Evolutionary conservation across 2,329 filamentous ascomycete species (phyloP).

Genomic region (Pestalotiopsis sp.): DNA sequence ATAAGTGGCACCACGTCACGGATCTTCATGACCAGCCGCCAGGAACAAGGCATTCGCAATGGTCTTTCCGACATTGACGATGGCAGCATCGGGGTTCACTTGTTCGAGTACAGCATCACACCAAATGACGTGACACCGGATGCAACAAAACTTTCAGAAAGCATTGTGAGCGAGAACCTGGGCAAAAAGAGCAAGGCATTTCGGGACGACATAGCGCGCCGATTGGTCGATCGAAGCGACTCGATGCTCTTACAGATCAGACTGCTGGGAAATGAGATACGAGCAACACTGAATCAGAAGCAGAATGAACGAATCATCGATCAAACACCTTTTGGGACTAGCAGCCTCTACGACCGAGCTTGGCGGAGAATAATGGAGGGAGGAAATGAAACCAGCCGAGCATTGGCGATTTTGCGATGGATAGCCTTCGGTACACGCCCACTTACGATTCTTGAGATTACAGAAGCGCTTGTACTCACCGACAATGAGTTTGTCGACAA

Average conservation of each 20-base stretch:
- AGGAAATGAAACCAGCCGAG: conserved; percentile 28
- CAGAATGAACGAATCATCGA: conserved; percentile 31
- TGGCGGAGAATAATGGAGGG: conserved; percentile 14
- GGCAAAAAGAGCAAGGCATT: conserved; percentile 25
- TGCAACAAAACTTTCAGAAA: conserved; percentile 23
- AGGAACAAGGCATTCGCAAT: background rate
- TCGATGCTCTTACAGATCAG: conserved; percentile 39
- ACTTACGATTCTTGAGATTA: conserved; percentile 24
- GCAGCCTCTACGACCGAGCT: conserved; percentile 32
- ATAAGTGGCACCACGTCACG: background rate
- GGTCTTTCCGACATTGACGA: background rate
- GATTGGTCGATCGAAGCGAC: conserved; percentile 29
- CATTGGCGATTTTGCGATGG: conserved; percentile 34
- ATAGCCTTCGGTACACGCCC: conserved; percentile 24
- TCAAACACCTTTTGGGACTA: conserved; percentile 29
- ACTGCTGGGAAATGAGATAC: conserved; percentile 29
- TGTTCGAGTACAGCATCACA: conserved; percentile 22
- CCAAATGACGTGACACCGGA: conserved; percentile 27
- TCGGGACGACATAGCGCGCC: conserved; percentile 21
- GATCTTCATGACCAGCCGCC: background rate
- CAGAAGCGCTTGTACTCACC: conserved; percentile 22
- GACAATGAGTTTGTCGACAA: background rate
- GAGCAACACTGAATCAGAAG: conserved; percentile 27
- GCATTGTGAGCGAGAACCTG: conserved; percentile 32
- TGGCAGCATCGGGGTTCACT: background rate